Conservation (phyloP, 345 rosid species). For the Heritiera fomes region DNA sequence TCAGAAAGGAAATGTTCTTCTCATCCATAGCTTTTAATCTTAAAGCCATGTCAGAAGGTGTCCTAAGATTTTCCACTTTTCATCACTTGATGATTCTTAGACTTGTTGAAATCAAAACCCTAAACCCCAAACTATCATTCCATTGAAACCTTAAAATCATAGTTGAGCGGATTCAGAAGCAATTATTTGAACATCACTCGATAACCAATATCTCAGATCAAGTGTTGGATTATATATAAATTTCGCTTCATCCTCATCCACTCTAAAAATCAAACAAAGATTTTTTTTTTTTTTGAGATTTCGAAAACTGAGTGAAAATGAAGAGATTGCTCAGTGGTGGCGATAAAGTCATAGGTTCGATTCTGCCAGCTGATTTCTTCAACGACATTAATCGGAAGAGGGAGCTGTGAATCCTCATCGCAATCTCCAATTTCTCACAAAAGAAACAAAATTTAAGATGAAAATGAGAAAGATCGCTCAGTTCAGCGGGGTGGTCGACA, state of each 20-base stretch:
- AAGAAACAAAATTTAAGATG: no score
- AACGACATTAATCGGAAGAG: conserved; percentile 52
- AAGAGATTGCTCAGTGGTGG: conserved; percentile 58
- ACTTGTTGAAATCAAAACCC: neutral
- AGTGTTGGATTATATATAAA: conserved; percentile 56
- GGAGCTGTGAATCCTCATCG: conserved; percentile 67
- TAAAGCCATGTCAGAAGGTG: conserved; percentile 61
- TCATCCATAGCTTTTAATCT: conserved; percentile 47
- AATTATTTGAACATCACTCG: conserved; percentile 35
- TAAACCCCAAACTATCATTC: neutral
- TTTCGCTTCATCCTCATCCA: conserved; percentile 52
- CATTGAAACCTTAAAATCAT: neutral
- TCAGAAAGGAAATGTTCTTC: conserved; percentile 54
- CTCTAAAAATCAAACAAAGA: neutral
- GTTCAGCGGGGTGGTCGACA: conserved; percentile 86
- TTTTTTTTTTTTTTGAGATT: neutral
- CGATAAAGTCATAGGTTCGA: conserved; percentile 55
- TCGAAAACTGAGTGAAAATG: no score
- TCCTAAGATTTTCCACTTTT: conserved; percentile 57
- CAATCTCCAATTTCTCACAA: conserved; percentile 21
- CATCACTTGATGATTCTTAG: conserved; percentile 43
- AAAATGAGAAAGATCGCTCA: conserved; percentile 42
- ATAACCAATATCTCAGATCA: conserved; percentile 52
- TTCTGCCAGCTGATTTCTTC: conserved; percentile 66
- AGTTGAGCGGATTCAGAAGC: conserved; percentile 51